phyloP scores from a whole-genome alignment of 225 moss, liverwort and hornwort genomes.

The Lunularia cruciata region DNA sequence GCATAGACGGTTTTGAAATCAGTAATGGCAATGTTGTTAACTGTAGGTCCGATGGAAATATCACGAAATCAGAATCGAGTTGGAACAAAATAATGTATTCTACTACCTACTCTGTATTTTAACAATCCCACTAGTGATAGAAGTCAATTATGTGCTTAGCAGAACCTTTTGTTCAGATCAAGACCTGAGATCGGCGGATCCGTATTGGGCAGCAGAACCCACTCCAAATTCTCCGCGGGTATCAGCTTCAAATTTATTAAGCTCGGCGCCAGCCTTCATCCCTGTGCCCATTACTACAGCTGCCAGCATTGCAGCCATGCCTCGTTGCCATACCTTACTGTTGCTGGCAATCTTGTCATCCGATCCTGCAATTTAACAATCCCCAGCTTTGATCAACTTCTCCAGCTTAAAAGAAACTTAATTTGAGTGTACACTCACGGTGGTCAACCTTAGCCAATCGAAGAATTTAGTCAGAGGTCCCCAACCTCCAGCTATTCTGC shows the following conservation, averaged over 20 bases:
- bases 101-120: no score
- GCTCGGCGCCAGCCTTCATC: constrained; percentile 77
- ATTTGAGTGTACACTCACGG: no score
- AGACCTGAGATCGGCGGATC: constrained; percentile 92
- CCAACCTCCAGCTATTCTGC: no score
- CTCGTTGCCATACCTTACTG: constrained; percentile 48
- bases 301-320: constrained; percentile 81
- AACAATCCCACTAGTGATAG: no score
- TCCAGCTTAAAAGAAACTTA: no score
- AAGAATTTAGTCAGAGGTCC: no score
- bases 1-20: background rate
- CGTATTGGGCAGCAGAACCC: constrained; percentile 95
- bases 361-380: constrained; percentile 21
- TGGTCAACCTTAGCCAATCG: no score
- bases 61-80: no score
- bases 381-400: background rate
- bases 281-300: constrained; percentile 79
- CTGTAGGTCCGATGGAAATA: no score
- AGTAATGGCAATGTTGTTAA: no score
- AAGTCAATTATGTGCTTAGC: no score
- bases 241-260: constrained; percentile 92
- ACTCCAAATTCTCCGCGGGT: constrained; percentile 96
- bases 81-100: no score
- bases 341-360: constrained; percentile 25
- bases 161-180: background rate